Evolutionary conservation across 2,329 filamentous ascomycete genomes (phyloP).

Genomic region (Colletotrichum sp.): DNA sequence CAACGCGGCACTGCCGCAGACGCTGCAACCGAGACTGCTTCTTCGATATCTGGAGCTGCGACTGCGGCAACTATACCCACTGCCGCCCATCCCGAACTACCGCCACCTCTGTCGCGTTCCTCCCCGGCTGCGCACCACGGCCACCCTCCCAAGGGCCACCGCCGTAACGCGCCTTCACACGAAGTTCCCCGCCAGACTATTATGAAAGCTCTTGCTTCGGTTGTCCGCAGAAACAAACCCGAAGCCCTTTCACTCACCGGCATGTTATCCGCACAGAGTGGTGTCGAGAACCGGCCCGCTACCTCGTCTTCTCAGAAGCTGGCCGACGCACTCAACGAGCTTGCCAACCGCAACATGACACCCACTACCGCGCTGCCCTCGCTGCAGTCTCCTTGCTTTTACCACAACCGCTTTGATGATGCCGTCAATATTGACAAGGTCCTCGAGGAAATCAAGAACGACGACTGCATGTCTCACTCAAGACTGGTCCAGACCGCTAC

Average conservation of each 20-base stretch:
- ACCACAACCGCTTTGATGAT: constrained; percentile 96
- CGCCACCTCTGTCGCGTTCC: constrained; percentile 23
- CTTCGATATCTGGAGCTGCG: background rate
- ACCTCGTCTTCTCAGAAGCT: constrained; percentile 65
- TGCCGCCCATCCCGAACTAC: constrained; percentile 24
- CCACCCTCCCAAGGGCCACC: constrained; percentile 33
- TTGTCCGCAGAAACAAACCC: constrained; percentile 64
- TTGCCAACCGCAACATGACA: constrained; percentile 48
- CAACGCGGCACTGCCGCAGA: constrained; percentile 12
- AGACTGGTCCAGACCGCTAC: constrained; percentile 94
- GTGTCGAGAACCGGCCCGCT: constrained; percentile 42
- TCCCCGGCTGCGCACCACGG: constrained; percentile 7
- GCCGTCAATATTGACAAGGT: constrained; percentile 95
- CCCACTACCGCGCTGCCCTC: constrained; percentile 64
- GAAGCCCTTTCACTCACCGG: constrained; percentile 67
- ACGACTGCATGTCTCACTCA: constrained; percentile 92
- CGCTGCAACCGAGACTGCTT: constrained; percentile 19
- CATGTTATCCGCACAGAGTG: constrained; percentile 56
- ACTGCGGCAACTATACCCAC: constrained; percentile 19
- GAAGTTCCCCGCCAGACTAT: constrained; percentile 82
- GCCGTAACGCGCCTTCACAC: constrained; percentile 60
- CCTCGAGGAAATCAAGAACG: constrained; percentile 88
- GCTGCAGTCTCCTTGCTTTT: constrained; percentile 93
- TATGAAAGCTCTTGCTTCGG: constrained; percentile 80
- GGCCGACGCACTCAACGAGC: constrained; percentile 63